Conservation (phyloP, 2,329 filamentous ascomycete genomes). For the Neofusicoccum parvum region DNA sequence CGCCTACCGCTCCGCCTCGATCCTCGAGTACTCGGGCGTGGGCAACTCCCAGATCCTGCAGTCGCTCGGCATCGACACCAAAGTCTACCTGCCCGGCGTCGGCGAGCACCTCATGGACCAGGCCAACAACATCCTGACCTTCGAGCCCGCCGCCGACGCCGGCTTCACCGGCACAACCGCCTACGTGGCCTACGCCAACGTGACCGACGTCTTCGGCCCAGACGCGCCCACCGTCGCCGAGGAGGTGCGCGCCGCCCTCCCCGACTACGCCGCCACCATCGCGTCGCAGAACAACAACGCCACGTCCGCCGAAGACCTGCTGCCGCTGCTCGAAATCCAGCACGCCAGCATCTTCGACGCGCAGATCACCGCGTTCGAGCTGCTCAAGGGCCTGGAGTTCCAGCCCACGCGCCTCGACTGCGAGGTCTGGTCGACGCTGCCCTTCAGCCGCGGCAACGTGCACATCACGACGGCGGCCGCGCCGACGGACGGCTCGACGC, state of each 20-base stretch:
- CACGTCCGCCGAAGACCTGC: background rate
- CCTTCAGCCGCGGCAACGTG: constrained; percentile 37
- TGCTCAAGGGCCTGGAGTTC: background rate
- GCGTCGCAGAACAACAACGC: constrained; percentile 1
- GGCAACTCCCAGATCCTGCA: constrained; percentile 22
- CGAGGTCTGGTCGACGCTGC: constrained; percentile 24
- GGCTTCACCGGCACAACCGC: background rate
- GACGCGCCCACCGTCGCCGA: background rate
- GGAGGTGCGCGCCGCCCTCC: background rate
- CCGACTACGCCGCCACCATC: background rate
- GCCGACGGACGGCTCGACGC: constrained; percentile 27
- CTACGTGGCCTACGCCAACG: background rate
- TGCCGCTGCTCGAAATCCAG: background rate
- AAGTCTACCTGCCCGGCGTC: constrained; percentile 24
- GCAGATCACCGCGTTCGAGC: background rate
- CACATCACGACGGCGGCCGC: constrained; percentile 36
- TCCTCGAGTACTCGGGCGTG: constrained; percentile 25
- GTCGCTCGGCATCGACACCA: constrained; percentile 21
- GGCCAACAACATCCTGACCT: background rate
- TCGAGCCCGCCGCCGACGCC: background rate
- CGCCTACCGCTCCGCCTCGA: constrained; percentile 20
- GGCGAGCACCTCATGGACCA: constrained; percentile 26
- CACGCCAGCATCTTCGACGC: background rate
- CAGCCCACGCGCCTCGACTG: background rate
- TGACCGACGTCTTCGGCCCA: background rate